phyloP scores from a whole-genome alignment of 129 eudicot species.

The Helichrysum umbraculigerum region DNA sequence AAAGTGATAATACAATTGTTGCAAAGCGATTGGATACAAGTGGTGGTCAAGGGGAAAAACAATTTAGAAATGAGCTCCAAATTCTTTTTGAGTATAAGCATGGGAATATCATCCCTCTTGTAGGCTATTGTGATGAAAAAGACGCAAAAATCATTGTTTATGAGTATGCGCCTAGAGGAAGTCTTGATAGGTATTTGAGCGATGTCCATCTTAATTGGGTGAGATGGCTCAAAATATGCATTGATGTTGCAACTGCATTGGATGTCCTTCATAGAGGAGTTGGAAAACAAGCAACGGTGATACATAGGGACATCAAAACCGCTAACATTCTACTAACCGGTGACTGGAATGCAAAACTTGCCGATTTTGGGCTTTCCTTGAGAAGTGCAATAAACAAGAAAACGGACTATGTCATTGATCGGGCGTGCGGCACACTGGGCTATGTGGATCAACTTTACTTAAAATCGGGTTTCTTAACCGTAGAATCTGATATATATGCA shows the following conservation, averaged over 20 bases:
- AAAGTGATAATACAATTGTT: neutral
- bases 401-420: neutral
- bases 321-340: neutral
- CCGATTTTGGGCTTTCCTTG: neutral
- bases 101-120: neutral
- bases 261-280: neutral
- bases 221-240: neutral
- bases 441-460: neutral
- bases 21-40: neutral
- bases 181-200: neutral
- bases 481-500: neutral
- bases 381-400: neutral
- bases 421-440: neutral
- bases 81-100: neutral
- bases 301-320: neutral
- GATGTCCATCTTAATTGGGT: neutral
- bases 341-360: neutral
- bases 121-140: neutral
- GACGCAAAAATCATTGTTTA: neutral
- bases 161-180: neutral
- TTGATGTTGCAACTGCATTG: neutral
- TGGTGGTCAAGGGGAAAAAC: neutral
- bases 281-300: neutral
- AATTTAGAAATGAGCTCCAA: neutral
- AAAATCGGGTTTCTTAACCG: neutral